phyloP scores from a whole-genome alignment of 148 eudicot species.

The Cornus suecica region DNA sequence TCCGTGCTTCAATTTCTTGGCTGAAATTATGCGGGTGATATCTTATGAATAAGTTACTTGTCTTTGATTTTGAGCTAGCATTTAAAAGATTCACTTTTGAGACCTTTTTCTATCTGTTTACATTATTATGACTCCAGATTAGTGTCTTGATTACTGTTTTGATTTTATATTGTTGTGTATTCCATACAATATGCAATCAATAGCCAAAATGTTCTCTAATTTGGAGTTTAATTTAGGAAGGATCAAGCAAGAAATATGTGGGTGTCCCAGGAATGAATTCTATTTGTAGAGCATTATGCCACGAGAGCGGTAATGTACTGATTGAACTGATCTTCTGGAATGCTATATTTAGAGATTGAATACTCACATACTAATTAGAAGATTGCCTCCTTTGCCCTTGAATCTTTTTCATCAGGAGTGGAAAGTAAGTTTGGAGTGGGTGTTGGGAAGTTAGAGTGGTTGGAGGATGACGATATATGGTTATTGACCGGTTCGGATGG shows the following conservation, averaged over 20 bases:
- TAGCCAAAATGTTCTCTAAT: conserved; percentile 4
- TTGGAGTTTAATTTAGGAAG: conserved; percentile 50
- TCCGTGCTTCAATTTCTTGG: background rate
- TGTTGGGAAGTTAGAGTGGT: conserved; percentile 81
- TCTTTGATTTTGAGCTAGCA: background rate
- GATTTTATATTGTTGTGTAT: no score
- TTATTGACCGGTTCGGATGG: conserved; percentile 66
- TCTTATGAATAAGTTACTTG: background rate
- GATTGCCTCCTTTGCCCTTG: conserved; percentile 1
- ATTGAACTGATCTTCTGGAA: conserved; percentile 5
- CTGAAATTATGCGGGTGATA: background rate
- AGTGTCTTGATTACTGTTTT: background rate
- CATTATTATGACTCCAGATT: background rate
- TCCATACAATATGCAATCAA: no score
- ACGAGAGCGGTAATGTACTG: conserved; percentile 57
- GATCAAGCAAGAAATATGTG: conserved; percentile 62
- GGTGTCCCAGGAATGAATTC: conserved; percentile 97
- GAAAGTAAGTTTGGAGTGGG: conserved; percentile 68
- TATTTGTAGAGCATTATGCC: conserved; percentile 71
- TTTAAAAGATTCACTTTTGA: background rate
- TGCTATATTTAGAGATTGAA: conserved; percentile 2
- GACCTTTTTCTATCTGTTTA: background rate
- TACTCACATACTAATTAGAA: background rate
- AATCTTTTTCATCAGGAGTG: conserved; percentile 39
- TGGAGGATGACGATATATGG: conserved; percentile 54